Evolutionary conservation across 768 basidiomycete species (phyloP).

Genomic region (Boletellus sp.): DNA sequence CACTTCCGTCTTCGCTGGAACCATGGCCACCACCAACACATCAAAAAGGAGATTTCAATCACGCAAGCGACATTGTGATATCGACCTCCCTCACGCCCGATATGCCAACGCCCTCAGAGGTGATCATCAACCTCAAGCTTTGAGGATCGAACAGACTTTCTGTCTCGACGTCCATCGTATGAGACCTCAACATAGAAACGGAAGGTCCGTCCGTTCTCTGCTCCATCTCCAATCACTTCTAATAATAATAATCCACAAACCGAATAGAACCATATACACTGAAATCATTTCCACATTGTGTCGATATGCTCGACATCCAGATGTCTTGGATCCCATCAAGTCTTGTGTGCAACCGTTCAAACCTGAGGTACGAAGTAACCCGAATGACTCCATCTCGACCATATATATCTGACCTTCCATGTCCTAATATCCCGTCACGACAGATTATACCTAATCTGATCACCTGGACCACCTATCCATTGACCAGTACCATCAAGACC

Average conservation of each 20-base stretch:
- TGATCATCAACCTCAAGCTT: neutral
- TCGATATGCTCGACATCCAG: neutral
- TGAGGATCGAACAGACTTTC: slow-evolving; percentile 2
- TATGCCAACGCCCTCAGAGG: neutral
- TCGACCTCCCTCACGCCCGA: neutral
- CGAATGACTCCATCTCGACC: no score
- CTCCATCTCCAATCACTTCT: no score
- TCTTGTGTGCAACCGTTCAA: neutral
- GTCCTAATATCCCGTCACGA: neutral
- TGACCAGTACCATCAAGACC: neutral
- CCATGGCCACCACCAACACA: fast-evolving
- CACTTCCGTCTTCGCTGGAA: slow-evolving; percentile 2
- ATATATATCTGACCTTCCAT: no score
- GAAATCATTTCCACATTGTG: neutral
- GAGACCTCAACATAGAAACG: neutral
- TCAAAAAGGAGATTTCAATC: neutral
- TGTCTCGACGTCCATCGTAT: neutral
- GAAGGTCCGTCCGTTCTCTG: neutral
- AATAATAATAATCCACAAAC: no score
- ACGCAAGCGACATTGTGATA: neutral
- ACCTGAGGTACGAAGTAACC: neutral
- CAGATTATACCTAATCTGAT: slow-evolving; percentile 7
- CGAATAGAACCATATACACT: neutral
- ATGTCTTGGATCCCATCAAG: slow-evolving; percentile 2
- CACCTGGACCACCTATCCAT: slow-evolving; percentile 1